A percentile compares a stretch with the other conserved stretches of the same genome.
Conservation (phyloP, 805 yeast genomes). For the Kluyveromyces lactis region DNA sequence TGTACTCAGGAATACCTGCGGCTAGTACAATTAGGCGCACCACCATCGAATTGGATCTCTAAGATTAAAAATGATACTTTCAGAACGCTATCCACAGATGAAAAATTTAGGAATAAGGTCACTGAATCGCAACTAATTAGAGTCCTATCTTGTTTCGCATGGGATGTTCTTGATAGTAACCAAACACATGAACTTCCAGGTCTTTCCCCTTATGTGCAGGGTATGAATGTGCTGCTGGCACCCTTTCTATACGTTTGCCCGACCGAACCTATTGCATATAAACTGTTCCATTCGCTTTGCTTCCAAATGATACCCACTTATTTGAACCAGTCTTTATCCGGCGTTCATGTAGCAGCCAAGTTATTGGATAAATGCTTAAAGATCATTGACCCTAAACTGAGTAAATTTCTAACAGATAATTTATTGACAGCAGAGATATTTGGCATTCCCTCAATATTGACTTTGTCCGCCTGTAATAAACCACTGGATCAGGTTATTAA, state of each 20-base stretch:
- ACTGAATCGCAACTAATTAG: slow-evolving; percentile 62
- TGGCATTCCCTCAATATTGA: slow-evolving; percentile 76
- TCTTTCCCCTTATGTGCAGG: slow-evolving; percentile 63
- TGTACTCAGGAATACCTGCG: slow-evolving; percentile 47
- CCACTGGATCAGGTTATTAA: slow-evolving; percentile 66
- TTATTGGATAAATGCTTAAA: slow-evolving; percentile 68
- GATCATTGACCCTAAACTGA: slow-evolving; percentile 64
- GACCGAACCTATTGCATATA: slow-evolving; percentile 81
- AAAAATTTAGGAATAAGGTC: slow-evolving; percentile 53
- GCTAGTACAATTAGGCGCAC: slow-evolving; percentile 48
- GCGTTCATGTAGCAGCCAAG: slow-evolving; percentile 68
- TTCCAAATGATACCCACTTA: slow-evolving; percentile 66
- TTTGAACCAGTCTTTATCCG: slow-evolving; percentile 65
- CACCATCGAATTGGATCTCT: slow-evolving; percentile 39
- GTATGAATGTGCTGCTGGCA: slow-evolving; percentile 80
- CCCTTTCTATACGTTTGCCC: slow-evolving; percentile 71
- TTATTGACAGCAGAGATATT: slow-evolving; percentile 75
- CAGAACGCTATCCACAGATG: slow-evolving; percentile 73
- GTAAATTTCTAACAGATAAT: slow-evolving; percentile 35
- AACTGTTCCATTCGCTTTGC: slow-evolving; percentile 55
- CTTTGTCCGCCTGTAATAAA: slow-evolving; percentile 83
- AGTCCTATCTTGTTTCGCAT: slow-evolving; percentile 64
- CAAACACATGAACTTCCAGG: slow-evolving; percentile 6
- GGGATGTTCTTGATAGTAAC: slow-evolving; percentile 26
- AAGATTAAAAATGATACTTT: slow-evolving; percentile 83